phyloP scores from a whole-genome alignment of 1,284 basidiomycete genomes.

The Microbotryum silenes-acaulis region DNA sequence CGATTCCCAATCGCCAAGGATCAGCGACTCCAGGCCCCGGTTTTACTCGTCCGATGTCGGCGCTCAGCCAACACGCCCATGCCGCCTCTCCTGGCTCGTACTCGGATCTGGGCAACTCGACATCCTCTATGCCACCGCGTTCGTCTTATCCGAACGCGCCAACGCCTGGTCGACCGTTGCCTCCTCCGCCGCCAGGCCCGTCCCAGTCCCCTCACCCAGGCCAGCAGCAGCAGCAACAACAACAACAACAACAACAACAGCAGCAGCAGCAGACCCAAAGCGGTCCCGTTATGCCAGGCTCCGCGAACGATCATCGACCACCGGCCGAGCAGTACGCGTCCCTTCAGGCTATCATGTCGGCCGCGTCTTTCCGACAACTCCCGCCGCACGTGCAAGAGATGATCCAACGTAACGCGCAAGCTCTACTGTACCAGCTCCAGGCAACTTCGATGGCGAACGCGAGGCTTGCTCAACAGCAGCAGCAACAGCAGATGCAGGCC shows the following conservation, averaged over 20 bases:
- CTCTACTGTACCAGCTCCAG: constrained; percentile 21
- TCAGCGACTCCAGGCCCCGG: too few species aligned
- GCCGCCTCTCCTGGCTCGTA: neutral
- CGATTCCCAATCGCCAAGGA: too few species aligned
- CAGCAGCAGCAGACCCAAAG: neutral
- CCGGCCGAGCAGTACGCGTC: constrained; percentile 14
- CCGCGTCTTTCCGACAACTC: constrained; percentile 18
- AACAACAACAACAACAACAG: neutral
- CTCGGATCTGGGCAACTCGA: neutral
- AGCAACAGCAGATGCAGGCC: neutral
- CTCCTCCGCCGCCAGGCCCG: neutral
- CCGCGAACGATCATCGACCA: neutral
- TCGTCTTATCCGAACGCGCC: neutral
- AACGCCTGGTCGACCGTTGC: neutral
- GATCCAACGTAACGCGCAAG: constrained; percentile 17
- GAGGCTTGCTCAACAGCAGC: neutral
- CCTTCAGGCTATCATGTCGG: constrained; percentile 21
- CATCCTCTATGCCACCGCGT: neutral
- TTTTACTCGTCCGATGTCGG: constrained; percentile 1
- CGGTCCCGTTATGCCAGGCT: neutral
- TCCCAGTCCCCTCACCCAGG: neutral
- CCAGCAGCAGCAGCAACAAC: neutral
- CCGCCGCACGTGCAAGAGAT: constrained; percentile 18
- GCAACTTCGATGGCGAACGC: constrained; percentile 3
- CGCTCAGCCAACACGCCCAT: constrained; percentile 5